phyloP scores from a whole-genome alignment of 2,329 filamentous ascomycete species.

The Rhinocladiella mackenziei region DNA sequence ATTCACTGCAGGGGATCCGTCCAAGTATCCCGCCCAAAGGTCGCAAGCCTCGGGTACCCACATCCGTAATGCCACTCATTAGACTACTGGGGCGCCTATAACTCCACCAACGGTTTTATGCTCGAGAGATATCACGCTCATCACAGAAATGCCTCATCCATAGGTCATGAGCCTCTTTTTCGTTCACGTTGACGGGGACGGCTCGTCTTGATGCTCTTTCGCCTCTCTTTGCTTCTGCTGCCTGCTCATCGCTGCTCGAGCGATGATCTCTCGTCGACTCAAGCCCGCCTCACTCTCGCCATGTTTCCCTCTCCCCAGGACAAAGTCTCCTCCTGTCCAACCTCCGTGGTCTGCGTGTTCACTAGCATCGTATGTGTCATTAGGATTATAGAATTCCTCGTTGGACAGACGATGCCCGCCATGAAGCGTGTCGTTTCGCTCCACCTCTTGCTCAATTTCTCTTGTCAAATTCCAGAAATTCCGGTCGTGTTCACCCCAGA shows the following conservation, averaged over 20 bases:
- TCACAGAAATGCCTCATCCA: neutral
- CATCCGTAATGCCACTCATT: neutral
- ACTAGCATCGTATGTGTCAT: conserved; percentile 48
- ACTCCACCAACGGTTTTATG: conserved; percentile 11
- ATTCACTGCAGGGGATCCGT: too few species aligned
- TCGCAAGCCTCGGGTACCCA: too few species aligned
- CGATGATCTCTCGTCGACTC: conserved; percentile 69
- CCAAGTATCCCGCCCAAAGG: too few species aligned
- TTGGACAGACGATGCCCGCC: conserved; percentile 62
- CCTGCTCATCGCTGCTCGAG: conserved; percentile 67
- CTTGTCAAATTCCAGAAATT: conserved; percentile 87
- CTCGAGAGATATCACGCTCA: too few species aligned
- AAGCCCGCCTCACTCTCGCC: conserved; percentile 46
- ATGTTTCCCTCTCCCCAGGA: conserved; percentile 56
- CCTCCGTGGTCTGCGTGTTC: conserved; percentile 65
- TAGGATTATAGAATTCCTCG: conserved; percentile 57
- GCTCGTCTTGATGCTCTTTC: conserved; percentile 14
- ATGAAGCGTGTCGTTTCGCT: conserved; percentile 69
- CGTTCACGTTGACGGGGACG: conserved; percentile 9
- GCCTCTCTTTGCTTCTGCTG: conserved; percentile 49
- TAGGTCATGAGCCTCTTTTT: too few species aligned
- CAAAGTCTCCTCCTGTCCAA: conserved; percentile 75
- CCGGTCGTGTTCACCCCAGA: conserved; percentile 76
- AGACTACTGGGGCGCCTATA: too few species aligned
- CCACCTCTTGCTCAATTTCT: conserved; percentile 79